These are phyloP conservation scores for Larix kaempferi DNA, from an alignment of 75 land plant genomes.

Conservation along the genomic window DNA sequence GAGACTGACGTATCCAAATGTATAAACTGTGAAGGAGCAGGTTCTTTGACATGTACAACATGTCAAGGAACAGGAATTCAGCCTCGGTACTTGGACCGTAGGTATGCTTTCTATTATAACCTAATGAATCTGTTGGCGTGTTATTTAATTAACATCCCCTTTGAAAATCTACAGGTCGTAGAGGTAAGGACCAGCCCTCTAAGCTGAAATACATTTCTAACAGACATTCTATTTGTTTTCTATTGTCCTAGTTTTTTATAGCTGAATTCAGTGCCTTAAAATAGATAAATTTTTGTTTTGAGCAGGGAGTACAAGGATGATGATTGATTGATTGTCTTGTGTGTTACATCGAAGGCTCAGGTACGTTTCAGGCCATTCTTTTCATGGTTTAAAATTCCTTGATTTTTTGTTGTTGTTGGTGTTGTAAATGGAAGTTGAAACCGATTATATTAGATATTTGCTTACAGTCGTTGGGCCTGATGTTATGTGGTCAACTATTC, in stretches of 20 bases:
- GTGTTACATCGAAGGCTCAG: background rate
- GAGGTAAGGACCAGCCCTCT: background rate
- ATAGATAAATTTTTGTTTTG: background rate
- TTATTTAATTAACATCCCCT: background rate
- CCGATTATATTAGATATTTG: background rate
- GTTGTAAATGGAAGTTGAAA: background rate
- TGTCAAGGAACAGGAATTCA: slow-evolving; percentile 95
- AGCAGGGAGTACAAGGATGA: slow-evolving; percentile 13
- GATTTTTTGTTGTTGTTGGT: background rate
- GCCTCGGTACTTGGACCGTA: slow-evolving; percentile 94
- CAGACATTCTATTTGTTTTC: too few species aligned
- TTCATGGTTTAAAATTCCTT: background rate
- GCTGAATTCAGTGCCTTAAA: background rate
- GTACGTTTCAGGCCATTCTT: background rate
- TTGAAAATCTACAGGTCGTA: background rate
- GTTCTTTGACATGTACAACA: slow-evolving; percentile 91
- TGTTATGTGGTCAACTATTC: background rate
- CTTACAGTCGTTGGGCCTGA: background rate
- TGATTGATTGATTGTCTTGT: background rate
- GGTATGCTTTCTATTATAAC: slow-evolving; percentile 28
- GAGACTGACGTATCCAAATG: slow-evolving; percentile 83
- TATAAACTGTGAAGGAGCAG: slow-evolving; percentile 93
- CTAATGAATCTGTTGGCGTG: background rate
- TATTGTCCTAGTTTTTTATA: background rate
- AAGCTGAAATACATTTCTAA: too few species aligned